phyloP scores from a whole-genome alignment of 441 rosid genomes.

The Erysimum cheiri region DNA sequence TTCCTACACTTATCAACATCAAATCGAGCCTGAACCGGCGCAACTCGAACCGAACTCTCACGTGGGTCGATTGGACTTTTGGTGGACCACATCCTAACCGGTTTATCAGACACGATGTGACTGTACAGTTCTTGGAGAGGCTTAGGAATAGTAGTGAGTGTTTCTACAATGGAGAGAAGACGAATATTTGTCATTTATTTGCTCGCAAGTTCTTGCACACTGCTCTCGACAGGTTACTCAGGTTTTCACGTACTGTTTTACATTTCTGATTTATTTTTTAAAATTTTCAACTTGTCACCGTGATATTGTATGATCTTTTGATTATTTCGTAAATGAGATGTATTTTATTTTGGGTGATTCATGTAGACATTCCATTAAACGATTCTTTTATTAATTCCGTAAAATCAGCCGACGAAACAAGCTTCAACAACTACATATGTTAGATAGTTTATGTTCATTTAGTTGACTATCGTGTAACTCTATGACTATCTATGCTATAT shows the following conservation, averaged over 20 bases:
- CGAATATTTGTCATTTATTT: slow-evolving; percentile 71
- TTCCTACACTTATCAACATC: slow-evolving; percentile 69
- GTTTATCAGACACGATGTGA: slow-evolving; percentile 59
- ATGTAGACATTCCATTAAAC: slow-evolving; percentile 3
- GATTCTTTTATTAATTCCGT: not conserved
- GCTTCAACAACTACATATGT: slow-evolving; percentile 13
- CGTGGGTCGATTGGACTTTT: slow-evolving; percentile 88
- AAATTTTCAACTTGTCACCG: too few species aligned
- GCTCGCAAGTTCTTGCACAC: slow-evolving; percentile 84
- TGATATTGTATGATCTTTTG: slow-evolving; percentile 20
- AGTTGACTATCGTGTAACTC: slow-evolving; percentile 32
- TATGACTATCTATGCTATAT: not conserved
- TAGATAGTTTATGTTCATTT: slow-evolving; percentile 8
- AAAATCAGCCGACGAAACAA: slow-evolving; percentile 22
- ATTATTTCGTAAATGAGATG: slow-evolving; percentile 15
- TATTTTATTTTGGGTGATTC: slow-evolving; percentile 15
- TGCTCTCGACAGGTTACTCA: slow-evolving; percentile 64
- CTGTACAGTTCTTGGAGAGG: slow-evolving; percentile 59
- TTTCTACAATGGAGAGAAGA: slow-evolving; percentile 58
- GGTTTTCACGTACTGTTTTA: slow-evolving; percentile 65
- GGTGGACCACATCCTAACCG: slow-evolving; percentile 83
- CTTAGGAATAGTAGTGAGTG: slow-evolving; percentile 63
- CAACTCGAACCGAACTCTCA: slow-evolving; percentile 76
- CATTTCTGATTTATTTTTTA: slow-evolving; percentile 45
- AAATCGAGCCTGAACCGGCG: slow-evolving; percentile 42